These are phyloP conservation scores for Nannochloropsis salina DNA, from an alignment of 108 stramenopile genomes.

Conservation along the genomic window DNA sequence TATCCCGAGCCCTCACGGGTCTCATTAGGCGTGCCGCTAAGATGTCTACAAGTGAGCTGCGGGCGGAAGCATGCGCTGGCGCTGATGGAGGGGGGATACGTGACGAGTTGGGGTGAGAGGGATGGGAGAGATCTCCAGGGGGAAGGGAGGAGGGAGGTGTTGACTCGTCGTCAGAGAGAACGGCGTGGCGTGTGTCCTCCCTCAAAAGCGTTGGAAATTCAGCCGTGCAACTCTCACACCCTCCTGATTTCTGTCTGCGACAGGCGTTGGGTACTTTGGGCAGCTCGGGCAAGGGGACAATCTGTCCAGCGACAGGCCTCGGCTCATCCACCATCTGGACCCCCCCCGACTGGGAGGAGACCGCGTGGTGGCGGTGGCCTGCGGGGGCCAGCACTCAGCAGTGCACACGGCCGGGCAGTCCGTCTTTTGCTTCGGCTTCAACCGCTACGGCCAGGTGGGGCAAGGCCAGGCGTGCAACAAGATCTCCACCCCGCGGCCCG, in stretches of 20 bases:
- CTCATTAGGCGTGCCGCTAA: slow-evolving; percentile 42
- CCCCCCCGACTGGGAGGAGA: slow-evolving; percentile 44
- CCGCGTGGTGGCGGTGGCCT: slow-evolving; percentile 34
- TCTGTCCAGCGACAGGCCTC: slow-evolving; percentile 37
- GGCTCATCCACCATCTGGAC: slow-evolving; percentile 45
- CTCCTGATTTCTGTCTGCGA: not conserved
- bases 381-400: slow-evolving; percentile 48
- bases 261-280: slow-evolving; percentile 21
- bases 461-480: not conserved
- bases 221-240: not conserved
- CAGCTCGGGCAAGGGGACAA: slow-evolving; percentile 55
- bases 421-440: slow-evolving; percentile 49
- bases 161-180: too few species aligned
- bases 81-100: slow-evolving; percentile 48
- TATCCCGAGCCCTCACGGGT: slow-evolving; percentile 34
- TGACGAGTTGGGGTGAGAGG: slow-evolving; percentile 52
- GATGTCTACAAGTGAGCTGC: slow-evolving; percentile 44
- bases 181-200: too few species aligned
- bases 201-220: not conserved
- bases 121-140: slow-evolving; percentile 27
- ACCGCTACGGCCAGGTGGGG: slow-evolving; percentile 22
- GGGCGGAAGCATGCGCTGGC: slow-evolving; percentile 51
- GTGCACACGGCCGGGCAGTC: slow-evolving; percentile 39
- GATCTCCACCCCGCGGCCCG: not conserved
- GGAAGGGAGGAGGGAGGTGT: too few species aligned